These are phyloP conservation scores for Pelargonium fulgidum DNA, from an alignment of 441 rosid genomes.

Conservation along the genomic window DNA sequence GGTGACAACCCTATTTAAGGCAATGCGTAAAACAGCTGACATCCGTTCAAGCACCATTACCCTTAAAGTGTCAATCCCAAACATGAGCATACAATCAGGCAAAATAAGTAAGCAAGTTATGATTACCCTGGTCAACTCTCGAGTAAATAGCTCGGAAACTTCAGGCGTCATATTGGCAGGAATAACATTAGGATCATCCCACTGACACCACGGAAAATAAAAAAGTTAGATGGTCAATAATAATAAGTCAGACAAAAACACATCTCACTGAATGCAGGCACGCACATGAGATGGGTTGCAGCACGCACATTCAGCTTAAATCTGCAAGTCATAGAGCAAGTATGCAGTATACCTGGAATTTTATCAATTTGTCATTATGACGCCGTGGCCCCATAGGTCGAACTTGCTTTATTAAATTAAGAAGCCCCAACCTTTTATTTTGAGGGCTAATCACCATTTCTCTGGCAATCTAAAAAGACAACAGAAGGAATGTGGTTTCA, in stretches of 20 bases:
- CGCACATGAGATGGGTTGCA: background rate
- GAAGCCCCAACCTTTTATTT: slow-evolving; percentile 74
- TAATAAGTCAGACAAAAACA: background rate
- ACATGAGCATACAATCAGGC: background rate
- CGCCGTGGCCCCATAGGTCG: slow-evolving; percentile 68
- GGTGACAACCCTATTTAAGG: slow-evolving; percentile 8
- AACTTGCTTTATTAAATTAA: slow-evolving; percentile 59
- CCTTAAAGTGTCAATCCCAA: background rate
- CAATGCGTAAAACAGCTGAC: background rate
- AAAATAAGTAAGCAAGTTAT: slow-evolving; percentile 20
- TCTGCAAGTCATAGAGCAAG: slow-evolving; percentile 10
- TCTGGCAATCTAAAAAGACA: slow-evolving; percentile 67
- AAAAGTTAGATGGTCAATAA: slow-evolving; percentile 15
- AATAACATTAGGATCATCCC: slow-evolving; percentile 86
- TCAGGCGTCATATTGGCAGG: slow-evolving; percentile 84
- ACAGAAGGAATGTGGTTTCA: background rate
- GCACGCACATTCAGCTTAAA: slow-evolving; percentile 7
- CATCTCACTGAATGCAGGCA: background rate
- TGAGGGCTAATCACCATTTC: slow-evolving; percentile 98
- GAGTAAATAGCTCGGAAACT: slow-evolving; percentile 82
- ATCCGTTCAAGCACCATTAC: slow-evolving; percentile 4
- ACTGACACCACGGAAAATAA: slow-evolving; percentile 40
- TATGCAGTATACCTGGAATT: slow-evolving; percentile 51
- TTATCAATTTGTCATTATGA: slow-evolving; percentile 67
- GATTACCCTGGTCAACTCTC: slow-evolving; percentile 81